These are phyloP conservation scores for Claviceps digitariae DNA, from an alignment of 2,329 filamentous ascomycete genomes.

Conservation along the genomic window DNA sequence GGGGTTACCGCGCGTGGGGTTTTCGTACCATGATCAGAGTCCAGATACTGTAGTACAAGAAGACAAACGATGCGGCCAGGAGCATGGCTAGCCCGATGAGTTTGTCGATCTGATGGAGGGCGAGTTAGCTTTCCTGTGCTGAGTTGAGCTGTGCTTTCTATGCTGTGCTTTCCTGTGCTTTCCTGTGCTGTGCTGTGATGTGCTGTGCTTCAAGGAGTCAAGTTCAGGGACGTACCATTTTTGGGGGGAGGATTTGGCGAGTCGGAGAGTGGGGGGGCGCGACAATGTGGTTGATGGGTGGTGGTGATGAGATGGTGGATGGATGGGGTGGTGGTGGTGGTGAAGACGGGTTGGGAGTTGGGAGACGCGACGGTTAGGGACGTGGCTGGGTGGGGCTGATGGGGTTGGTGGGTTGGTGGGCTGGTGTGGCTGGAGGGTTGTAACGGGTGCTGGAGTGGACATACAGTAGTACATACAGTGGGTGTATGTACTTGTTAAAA, in stretches of 20 bases:
- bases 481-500: too few relatives aligned
- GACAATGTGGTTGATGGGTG: not conserved
- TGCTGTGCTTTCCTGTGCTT: too few relatives aligned
- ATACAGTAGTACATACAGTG: too few relatives aligned
- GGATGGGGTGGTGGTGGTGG: not conserved
- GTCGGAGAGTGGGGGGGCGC: too few relatives aligned
- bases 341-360: not conserved
- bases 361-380: not conserved
- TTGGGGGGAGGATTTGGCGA: not conserved
- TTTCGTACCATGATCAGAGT: conserved; percentile 79
- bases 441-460: too few relatives aligned
- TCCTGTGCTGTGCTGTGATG: too few relatives aligned
- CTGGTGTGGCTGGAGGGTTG: not conserved
- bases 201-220: too few relatives aligned
- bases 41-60: conserved; percentile 92
- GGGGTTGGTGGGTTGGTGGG: not conserved
- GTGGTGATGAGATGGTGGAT: not conserved
- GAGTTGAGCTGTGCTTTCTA: too few relatives aligned
- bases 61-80: conserved; percentile 50
- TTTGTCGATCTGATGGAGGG: conserved; percentile 93
- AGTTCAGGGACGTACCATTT: not conserved
- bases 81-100: conserved; percentile 55
- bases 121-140: not conserved
- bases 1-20: too few relatives aligned
- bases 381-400: not conserved